Base-by-base conservation (phyloP, 164 flowering plant species). In the Stephania japonica region DNA sequence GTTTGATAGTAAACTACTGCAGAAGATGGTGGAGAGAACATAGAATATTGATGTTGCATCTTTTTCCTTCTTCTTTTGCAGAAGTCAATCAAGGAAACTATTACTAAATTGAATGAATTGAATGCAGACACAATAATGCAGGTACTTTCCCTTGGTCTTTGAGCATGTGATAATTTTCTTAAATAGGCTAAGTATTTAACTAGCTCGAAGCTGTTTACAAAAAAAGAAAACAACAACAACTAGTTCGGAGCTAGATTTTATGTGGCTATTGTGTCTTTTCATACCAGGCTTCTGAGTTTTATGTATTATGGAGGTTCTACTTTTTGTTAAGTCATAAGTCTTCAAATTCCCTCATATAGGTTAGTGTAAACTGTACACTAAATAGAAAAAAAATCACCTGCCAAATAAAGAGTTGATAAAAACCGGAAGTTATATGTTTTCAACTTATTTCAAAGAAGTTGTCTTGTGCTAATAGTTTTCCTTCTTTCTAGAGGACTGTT, bases 21-120 rank as follows among this genome's bases (percentile, higher is more conserved):
- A n/a, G n/a, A n/a, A n/a, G n/a, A n/a, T n/a, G n/a, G n/a, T n/a
- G n/a, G 53, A 47, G 53, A 47, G 13, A 47, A 47, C 13, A 2
- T 47, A 47, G 53, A 2, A 47, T 47, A 56, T 56, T 56, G 62
- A 56, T 56, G 62, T 56, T 56, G 62, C 62, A 56, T 56, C 19
- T 56, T n/a, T 56, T 56, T 56, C 5, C 62, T 9, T 74, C 26
- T 5, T 74, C 38, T 71, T 76, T 75, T 61, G 14, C 86, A 91
- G 97, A 82, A 73, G 67, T 81, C 84, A 69, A 67, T 76, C 32
- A 80, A 75, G 75, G 91, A 86, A 77, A 75, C 68, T 24, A 75
- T 86, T 75, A 75, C 84, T 65, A 80, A 78, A 61, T 75, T 89
- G 82, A 80, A 78, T 61, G 78, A 72, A 73, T 88, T 83, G 53